Percentiles rank a stretch among this genome's conserved stretches.
phyloP scores from a whole-genome alignment of 1,139 yeast genomes.

The Nadsonia starkeyi-henricii region DNA sequence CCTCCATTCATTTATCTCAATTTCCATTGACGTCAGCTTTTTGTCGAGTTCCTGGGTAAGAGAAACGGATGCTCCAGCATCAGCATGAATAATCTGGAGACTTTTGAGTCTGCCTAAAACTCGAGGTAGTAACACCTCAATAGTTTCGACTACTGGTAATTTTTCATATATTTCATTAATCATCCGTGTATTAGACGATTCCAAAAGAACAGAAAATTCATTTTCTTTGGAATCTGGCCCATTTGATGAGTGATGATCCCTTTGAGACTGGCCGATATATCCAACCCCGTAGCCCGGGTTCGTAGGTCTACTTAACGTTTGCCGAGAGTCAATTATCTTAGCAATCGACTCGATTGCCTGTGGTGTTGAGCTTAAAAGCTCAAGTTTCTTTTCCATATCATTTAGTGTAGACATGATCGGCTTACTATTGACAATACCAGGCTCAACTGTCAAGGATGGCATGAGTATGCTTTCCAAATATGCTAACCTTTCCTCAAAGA shows the following conservation, averaged over 20 bases:
- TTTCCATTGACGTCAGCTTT: slow-evolving; percentile 24
- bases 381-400: not conserved
- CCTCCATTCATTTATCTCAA: slow-evolving; percentile 32
- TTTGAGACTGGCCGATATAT: not conserved
- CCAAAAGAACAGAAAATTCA: not conserved
- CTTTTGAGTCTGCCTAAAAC: slow-evolving; percentile 32
- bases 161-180: slow-evolving; percentile 27
- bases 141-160: slow-evolving; percentile 27
- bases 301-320: not conserved
- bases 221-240: not conserved
- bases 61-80: slow-evolving; percentile 39
- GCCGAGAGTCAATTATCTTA: not conserved
- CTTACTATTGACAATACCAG: not conserved
- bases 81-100: slow-evolving; percentile 33
- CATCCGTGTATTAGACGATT: slow-evolving; percentile 13
- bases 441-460: not conserved
- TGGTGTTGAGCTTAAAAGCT: not conserved
- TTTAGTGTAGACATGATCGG: not conserved
- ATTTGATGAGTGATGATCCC: not conserved
- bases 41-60: slow-evolving; percentile 36
- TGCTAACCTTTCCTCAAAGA: not conserved
- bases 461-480: not conserved
- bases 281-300: not conserved
- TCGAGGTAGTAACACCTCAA: slow-evolving; percentile 28
- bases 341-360: slow-evolving; percentile 2